These are phyloP conservation scores for Halenospora varia DNA, from an alignment of 495 filamentous ascomycete species.

Conservation along the genomic window DNA sequence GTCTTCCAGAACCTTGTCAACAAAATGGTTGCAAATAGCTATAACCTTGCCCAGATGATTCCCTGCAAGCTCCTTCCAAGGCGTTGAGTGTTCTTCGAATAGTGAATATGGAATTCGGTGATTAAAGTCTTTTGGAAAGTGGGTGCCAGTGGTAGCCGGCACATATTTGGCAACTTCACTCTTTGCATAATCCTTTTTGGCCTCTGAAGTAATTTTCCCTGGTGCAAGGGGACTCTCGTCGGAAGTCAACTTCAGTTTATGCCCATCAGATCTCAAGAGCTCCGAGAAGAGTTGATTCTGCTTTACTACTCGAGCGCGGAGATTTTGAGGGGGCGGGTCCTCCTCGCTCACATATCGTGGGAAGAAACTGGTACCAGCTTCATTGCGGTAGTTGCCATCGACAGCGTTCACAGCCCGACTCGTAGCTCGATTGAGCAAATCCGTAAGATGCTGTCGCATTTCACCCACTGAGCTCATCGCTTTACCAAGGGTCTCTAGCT, in stretches of 20 bases:
- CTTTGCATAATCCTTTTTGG: conserved; percentile 31
- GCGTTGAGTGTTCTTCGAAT: conserved; percentile 36
- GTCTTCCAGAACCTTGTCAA: conserved; percentile 36
- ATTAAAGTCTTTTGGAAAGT: conserved; percentile 37
- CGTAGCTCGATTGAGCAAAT: conserved; percentile 34
- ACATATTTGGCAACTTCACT: conserved; percentile 34
- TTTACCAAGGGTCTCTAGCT: conserved; percentile 33
- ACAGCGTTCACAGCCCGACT: conserved; percentile 37
- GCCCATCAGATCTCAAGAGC: conserved; percentile 32
- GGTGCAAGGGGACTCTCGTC: neutral
- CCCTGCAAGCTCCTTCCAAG: conserved; percentile 37
- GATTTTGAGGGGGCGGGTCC: conserved; percentile 36
- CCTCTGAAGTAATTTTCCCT: conserved; percentile 1
- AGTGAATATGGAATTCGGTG: conserved; percentile 38
- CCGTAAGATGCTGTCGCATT: conserved; percentile 36
- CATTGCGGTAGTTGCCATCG: conserved; percentile 39
- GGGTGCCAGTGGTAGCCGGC: conserved; percentile 35
- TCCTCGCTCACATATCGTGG: conserved; percentile 31
- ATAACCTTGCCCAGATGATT: conserved; percentile 40
- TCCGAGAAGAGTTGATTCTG: conserved; percentile 36
- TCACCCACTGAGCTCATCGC: conserved; percentile 34
- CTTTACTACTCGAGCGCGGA: conserved; percentile 36
- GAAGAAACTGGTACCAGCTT: conserved; percentile 36
- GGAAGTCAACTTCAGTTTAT: conserved; percentile 31
- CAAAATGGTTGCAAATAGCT: conserved; percentile 40